These are phyloP conservation scores for Triangularia verruculosa DNA, from an alignment of 2,329 filamentous ascomycete species.

Conservation along the genomic window DNA sequence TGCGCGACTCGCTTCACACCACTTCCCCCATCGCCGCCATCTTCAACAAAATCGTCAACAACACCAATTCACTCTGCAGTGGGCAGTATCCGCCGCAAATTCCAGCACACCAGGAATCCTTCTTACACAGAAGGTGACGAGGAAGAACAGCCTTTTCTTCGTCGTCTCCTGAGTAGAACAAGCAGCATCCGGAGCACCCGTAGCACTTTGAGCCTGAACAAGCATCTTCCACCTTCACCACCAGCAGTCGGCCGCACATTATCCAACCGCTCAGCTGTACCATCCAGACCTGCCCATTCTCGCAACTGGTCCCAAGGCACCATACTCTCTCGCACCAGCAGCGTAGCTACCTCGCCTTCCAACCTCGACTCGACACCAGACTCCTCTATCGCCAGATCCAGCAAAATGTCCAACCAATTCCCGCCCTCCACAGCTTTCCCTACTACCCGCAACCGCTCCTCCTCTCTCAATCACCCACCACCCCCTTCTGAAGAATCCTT, in stretches of 20 bases:
- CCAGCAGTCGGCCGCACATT: constrained; percentile 5
- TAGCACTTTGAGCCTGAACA: constrained; percentile 11
- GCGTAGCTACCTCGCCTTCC: constrained; percentile 22
- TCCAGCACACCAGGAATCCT: not conserved
- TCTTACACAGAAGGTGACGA: constrained; percentile 15
- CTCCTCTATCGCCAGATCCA: not conserved
- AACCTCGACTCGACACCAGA: constrained; percentile 5
- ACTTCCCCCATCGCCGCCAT: constrained; percentile 44
- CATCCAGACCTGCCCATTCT: constrained; percentile 14
- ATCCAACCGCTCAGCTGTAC: not conserved
- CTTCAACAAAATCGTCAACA: constrained; percentile 43
- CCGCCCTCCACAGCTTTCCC: not conserved
- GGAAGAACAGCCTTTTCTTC: constrained; percentile 19
- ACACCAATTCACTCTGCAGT: constrained; percentile 38
- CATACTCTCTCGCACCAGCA: constrained; percentile 27
- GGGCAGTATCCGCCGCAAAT: not conserved
- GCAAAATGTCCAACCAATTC: not conserved
- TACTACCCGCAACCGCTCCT: not conserved
- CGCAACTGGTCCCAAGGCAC: constrained; percentile 31
- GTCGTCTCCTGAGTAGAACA: constrained; percentile 23
- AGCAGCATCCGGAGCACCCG: constrained; percentile 19
- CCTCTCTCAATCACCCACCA: not conserved
- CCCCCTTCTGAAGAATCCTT: constrained; percentile 9
- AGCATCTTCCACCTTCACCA: constrained; percentile 16
- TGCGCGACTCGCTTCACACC: constrained; percentile 37